These are phyloP conservation scores for Cephaloascus albidus DNA, from an alignment of 805 yeast genomes.

Conservation along the genomic window DNA sequence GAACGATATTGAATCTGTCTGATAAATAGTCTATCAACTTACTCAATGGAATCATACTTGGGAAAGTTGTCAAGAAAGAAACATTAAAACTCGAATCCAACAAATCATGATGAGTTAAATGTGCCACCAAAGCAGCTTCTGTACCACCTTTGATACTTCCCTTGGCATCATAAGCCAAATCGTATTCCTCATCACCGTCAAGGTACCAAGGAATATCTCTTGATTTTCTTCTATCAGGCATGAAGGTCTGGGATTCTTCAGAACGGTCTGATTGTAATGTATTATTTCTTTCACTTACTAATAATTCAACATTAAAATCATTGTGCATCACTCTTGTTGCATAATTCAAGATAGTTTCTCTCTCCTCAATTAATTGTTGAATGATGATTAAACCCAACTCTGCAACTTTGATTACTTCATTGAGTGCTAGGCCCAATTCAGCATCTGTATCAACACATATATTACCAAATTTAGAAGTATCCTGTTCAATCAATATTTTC, in stretches of 20 bases:
- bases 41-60: conserved; percentile 60
- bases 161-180: conserved; percentile 50
- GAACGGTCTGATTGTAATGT: conserved; percentile 24
- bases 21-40: conserved; percentile 53
- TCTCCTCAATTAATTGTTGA: conserved; percentile 56
- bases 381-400: conserved; percentile 29
- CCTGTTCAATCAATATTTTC: conserved; percentile 34
- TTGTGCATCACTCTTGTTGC: conserved; percentile 74
- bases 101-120: conserved; percentile 66
- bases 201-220: conserved; percentile 61
- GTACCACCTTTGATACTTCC: conserved; percentile 82
- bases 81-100: conserved; percentile 56
- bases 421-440: conserved; percentile 25
- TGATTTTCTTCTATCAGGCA: conserved; percentile 19
- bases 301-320: conserved; percentile 51
- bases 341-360: conserved; percentile 61
- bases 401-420: conserved; percentile 22
- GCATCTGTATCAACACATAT: conserved; percentile 24
- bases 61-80: conserved; percentile 65
- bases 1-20: conserved; percentile 57
- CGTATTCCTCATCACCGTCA: conserved; percentile 56
- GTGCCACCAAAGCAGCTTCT: conserved; percentile 65
- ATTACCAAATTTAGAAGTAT: conserved; percentile 26
- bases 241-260: conserved; percentile 24
- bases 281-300: conserved; percentile 38